A percentile compares a stretch with the other conserved stretches of the same genome.
phyloP scores from a whole-genome alignment of 1,284 basidiomycete genomes.

The Fomes fomentarius region DNA sequence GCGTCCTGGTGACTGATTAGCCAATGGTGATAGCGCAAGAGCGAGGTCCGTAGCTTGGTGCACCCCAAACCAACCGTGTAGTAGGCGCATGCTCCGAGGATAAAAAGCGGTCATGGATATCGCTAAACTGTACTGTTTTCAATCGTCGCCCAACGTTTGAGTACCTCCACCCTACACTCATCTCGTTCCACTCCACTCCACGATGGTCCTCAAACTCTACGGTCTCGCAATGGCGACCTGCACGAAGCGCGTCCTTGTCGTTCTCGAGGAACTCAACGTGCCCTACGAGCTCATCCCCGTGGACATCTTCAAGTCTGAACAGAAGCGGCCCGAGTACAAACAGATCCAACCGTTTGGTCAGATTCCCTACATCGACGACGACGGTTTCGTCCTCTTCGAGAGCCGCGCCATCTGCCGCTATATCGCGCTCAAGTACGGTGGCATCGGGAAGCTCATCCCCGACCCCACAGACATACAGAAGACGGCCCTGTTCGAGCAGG shows the following conservation, averaged over 20 bases:
- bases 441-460: slow-evolving; percentile 40
- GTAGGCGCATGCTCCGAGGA: no score
- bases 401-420: slow-evolving; percentile 58
- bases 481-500: slow-evolving; percentile 58
- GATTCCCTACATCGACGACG: slow-evolving; percentile 61
- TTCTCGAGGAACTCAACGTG: slow-evolving; percentile 56
- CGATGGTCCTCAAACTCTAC: slow-evolving; percentile 57
- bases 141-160: no score
- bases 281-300: slow-evolving; percentile 50
- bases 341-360: slow-evolving; percentile 67
- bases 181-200: no score
- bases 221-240: slow-evolving; percentile 47
- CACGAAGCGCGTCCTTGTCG: slow-evolving; percentile 47
- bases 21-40: no score
- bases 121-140: no score
- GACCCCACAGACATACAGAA: slow-evolving; percentile 35
- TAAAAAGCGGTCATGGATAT: no score
- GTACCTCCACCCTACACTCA: no score
- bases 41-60: no score
- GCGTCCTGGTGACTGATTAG: no score
- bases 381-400: slow-evolving; percentile 51
- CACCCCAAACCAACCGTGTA: no score
- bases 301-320: slow-evolving; percentile 46
- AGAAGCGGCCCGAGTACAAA: slow-evolving; percentile 49
- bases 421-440: slow-evolving; percentile 46